Conservation (phyloP, 106 monocot species). For the Dendrobium chrysotoxum region DNA sequence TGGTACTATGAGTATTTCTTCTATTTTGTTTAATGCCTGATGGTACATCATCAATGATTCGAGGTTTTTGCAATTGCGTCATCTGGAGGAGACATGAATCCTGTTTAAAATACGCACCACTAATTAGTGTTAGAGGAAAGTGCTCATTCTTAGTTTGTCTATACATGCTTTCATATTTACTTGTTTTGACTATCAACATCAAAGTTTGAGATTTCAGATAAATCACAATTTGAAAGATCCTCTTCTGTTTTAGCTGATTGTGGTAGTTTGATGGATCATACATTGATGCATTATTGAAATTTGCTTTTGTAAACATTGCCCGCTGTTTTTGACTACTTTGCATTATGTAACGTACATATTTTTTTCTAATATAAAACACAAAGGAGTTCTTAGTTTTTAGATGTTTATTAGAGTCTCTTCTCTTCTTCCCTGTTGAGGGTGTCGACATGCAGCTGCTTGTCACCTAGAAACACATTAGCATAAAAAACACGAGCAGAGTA, state of each 20-base stretch:
- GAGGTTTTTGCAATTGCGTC: neutral
- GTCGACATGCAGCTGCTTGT: neutral
- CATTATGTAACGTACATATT: neutral
- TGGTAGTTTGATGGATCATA: neutral
- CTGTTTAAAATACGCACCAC: neutral
- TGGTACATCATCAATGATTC: neutral
- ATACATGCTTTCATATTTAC: neutral
- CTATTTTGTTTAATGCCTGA: neutral
- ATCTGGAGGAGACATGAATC: neutral
- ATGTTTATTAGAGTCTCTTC: neutral
- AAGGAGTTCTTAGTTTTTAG: neutral
- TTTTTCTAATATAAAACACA: too few species aligned
- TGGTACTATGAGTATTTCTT: neutral
- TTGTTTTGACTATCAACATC: neutral
- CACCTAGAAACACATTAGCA: neutral
- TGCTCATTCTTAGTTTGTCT: neutral
- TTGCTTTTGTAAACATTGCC: neutral
- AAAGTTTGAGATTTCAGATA: neutral
- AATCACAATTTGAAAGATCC: neutral
- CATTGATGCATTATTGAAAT: neutral
- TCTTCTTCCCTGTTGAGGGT: neutral
- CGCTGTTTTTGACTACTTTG: neutral
- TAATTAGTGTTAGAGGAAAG: neutral
- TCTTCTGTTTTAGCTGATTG: neutral
- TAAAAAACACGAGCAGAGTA: neutral